Evolutionary conservation across 129 eudicot species (phyloP).

Genomic region (Lactuca saligna): DNA sequence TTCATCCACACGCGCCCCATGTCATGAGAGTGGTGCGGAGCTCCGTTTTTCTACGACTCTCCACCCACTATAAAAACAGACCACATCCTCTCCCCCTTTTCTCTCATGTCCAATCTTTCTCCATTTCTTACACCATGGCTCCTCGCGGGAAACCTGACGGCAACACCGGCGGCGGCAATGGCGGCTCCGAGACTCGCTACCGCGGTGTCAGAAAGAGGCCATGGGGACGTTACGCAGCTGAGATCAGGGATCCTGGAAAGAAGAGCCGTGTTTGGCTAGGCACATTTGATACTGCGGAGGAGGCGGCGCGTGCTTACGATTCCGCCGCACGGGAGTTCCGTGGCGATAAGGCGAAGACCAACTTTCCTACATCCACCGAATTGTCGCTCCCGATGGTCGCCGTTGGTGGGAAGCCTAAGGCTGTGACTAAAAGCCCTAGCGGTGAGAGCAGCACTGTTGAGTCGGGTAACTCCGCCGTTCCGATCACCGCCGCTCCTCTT

Average conservation of each 20-base stretch:
- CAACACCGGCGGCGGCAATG: conserved; percentile 9
- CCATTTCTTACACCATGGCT: conserved; percentile 32
- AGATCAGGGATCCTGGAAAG: conserved; percentile 62
- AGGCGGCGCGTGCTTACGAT: conserved; percentile 56
- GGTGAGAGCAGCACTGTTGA: conserved; percentile 55
- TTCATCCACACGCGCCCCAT: conserved; percentile 36
- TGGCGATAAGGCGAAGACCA: conserved; percentile 53
- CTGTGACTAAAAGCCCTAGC: conserved; percentile 39
- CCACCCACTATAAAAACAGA: conserved; percentile 35
- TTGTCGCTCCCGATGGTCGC: conserved; percentile 12
- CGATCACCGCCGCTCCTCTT: conserved; percentile 23
- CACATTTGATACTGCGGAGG: conserved; percentile 53
- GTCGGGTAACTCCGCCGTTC: conserved; percentile 29
- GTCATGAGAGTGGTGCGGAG: conserved; percentile 35
- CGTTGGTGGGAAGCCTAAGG: background rate
- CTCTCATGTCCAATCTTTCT: conserved; percentile 25
- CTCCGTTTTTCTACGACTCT: conserved; percentile 10
- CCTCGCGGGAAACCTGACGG: conserved; percentile 48
- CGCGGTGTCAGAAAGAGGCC: conserved; percentile 62
- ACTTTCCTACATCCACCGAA: conserved; percentile 40
- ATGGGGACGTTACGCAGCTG: conserved; percentile 69
- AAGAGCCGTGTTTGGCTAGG: conserved; percentile 72
- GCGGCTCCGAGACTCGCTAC: conserved; percentile 40
- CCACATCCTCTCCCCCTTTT: conserved; percentile 16
- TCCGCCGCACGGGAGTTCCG: conserved; percentile 57